Base-by-base conservation (phyloP, 495 filamentous ascomycete species). In the Rostrohypoxylon terebratum region DNA sequence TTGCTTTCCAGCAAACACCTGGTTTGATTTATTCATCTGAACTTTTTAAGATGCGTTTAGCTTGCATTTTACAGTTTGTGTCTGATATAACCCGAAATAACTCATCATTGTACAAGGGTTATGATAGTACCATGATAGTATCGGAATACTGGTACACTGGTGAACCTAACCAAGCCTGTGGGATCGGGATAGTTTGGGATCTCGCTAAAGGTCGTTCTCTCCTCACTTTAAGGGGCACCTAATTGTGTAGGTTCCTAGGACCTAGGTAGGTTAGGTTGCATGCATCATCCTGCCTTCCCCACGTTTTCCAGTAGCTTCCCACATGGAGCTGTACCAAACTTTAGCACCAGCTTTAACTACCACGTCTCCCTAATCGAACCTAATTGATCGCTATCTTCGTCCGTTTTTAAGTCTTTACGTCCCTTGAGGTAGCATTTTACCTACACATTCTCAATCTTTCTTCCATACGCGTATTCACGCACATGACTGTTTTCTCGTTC, bases 401-500 rank as follows among this genome's bases (percentile, higher is more conserved):
- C 36, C 50, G 4, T 18, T n/a, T 45, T 7, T 11, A 34, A 8
- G 20, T 28, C 33, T 8, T 34, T 3, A 34, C 4, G 33, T 34
- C 34, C 9, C 9, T 25, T 55, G 25, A 59, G 53, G 59, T 68
- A 63, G 59, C 59, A 76, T 69, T 53, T 13, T 69, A 25, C 55
- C 31, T 23, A 55, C 31, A 66, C 61, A 65, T 55, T 33, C 51
- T 65, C 61, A 65, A 63, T 33, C 51, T 62, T 60, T 63, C 61
- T 16, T 45, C 16, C 68, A 71, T 75, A 77, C 34, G 34, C 9
- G 11, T 38, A 38, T 38, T 10, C 34, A 38, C 38, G 38, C 38
- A 42, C 76, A 83, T 84, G 82, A 78, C 59, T 77, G 72, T 69
- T 73, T 73, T 61, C 68, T 62, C 66, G 53, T 48, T 64, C 62